Evolutionary conservation across 2,329 filamentous ascomycete species (phyloP), one percentile per base, ranked within the genome.

Genomic region (Aspergillus versicolor): DNA sequence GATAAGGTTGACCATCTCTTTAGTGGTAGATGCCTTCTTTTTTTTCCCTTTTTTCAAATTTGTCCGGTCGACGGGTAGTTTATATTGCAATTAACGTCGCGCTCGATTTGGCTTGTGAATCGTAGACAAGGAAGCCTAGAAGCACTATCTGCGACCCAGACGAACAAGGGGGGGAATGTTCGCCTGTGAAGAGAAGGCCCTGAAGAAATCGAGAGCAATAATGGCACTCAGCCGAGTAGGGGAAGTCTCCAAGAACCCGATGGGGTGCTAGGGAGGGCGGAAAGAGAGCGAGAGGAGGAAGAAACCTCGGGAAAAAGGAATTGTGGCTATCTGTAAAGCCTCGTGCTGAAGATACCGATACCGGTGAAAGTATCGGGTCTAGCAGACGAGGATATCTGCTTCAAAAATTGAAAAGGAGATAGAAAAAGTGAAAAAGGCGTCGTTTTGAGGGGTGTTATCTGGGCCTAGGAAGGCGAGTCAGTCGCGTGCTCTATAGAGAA

Each of bases 81-180:
- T 37, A 34, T 37, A 47, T 52, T 52, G 52, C 45, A 44, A 24
- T 24, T 27, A 24, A 32, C 40, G 56, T 47, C 61, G 44, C 32
- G 53, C 58, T 56, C 52, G 55, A 52, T 59, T 54, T n/a, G 37
- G 57, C 54, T 49, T 54, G 50, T 63, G 53, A 30, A 61, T 61
- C 63, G 59, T 63, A 70, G 56, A 66, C 64, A 67, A 63, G 57
- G 59, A 70, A 73, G 69, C 69, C 73, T 70, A 83, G 89, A 89
- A 94, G 91, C 92, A 90, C 91, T 92, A 89, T 91, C 92, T 95
- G 87, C 90, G 87, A 84, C 91, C 86, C 91, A 95, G 91, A 93
- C 90, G 91, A 92, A 92, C 89, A 85, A 88, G 91, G 70, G 64
- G 70, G 89, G 55, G 43, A 86, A 88, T 83, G 89, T 90, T 83